phyloP scores from a whole-genome alignment of 1,284 basidiomycete species.

The Abortiporus biennis region DNA sequence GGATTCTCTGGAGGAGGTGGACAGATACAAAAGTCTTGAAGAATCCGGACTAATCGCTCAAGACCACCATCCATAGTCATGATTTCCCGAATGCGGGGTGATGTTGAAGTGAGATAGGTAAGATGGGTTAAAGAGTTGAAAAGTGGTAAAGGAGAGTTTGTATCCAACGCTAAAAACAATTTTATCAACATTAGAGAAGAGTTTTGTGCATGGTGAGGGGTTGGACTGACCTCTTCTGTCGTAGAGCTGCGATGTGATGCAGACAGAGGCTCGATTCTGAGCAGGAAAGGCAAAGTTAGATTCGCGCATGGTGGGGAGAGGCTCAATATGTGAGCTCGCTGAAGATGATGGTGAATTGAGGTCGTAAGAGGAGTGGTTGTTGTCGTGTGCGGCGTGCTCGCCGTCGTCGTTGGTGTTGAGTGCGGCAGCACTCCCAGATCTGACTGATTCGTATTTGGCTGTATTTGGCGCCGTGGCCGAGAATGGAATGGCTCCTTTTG shows the following conservation, averaged over 20 bases:
- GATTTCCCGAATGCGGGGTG: slow-evolving; percentile 96
- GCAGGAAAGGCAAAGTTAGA: slow-evolving; percentile 94
- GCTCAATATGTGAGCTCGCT: slow-evolving; percentile 3
- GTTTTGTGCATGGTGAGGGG: slow-evolving; percentile 10
- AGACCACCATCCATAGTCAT: slow-evolving; percentile 97
- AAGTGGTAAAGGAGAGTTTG: slow-evolving; percentile 83
- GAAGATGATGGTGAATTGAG: slow-evolving; percentile 2
- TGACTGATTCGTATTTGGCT: slow-evolving; percentile 27
- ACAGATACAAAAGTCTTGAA: slow-evolving; percentile 80
- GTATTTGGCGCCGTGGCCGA: slow-evolving; percentile 20
- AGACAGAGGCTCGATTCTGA: slow-evolving; percentile 94
- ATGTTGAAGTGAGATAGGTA: slow-evolving; percentile 95
- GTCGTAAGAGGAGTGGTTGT: slow-evolving; percentile 10
- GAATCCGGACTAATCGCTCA: slow-evolving; percentile 89
- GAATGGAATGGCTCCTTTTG: too few relatives aligned
- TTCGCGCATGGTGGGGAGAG: slow-evolving; percentile 70
- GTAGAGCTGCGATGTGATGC: slow-evolving; percentile 92
- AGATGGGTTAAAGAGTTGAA: slow-evolving; percentile 98
- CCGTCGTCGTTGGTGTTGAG: slow-evolving; percentile 19
- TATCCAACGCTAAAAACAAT: slow-evolving; percentile 76
- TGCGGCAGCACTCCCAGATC: slow-evolving; percentile 18
- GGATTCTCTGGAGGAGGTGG: slow-evolving; percentile 75
- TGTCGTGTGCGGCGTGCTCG: slow-evolving; percentile 14
- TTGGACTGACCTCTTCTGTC: slow-evolving; percentile 81
- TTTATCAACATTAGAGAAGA: slow-evolving; percentile 8